phyloP scores from a whole-genome alignment of 306 rosid species.

The Argentina anserina region DNA sequence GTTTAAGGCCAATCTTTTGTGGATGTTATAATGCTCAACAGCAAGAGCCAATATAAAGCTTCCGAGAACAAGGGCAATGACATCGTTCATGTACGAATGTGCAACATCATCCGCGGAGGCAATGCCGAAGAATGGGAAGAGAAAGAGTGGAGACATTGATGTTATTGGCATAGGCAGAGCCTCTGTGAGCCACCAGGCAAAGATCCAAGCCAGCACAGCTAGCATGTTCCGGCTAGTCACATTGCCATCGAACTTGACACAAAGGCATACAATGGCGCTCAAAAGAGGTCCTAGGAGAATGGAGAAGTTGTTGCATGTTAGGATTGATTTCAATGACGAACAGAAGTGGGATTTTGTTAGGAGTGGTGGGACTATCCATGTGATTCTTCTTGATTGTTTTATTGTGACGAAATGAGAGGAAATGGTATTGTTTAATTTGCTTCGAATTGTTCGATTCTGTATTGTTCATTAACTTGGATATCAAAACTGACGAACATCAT shows the following conservation, averaged over 20 bases:
- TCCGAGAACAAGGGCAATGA: slow-evolving; percentile 71
- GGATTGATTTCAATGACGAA: slow-evolving; percentile 17
- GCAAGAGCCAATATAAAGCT: slow-evolving; percentile 84
- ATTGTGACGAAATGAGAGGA: not conserved
- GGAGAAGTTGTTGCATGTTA: slow-evolving; percentile 38
- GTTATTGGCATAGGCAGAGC: slow-evolving; percentile 82
- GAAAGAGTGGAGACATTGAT: slow-evolving; percentile 74
- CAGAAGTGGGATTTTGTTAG: slow-evolving; percentile 46
- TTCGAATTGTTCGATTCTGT: not conserved
- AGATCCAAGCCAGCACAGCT: slow-evolving; percentile 69
- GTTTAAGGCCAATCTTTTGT: slow-evolving; percentile 71
- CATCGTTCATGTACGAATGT: slow-evolving; percentile 75
- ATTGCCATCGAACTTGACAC: slow-evolving; percentile 47
- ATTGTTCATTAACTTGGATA: not conserved
- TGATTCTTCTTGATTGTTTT: slow-evolving; percentile 1
- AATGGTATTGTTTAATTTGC: not conserved
- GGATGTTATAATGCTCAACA: slow-evolving; percentile 79
- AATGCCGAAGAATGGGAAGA: slow-evolving; percentile 77
- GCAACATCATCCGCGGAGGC: slow-evolving; percentile 64
- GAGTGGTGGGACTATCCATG: slow-evolving; percentile 22
- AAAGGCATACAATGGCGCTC: slow-evolving; percentile 32
- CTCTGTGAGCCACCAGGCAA: slow-evolving; percentile 75
- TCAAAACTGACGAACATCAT: not conserved
- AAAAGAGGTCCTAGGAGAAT: slow-evolving; percentile 57
- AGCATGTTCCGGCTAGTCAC: slow-evolving; percentile 54